Percentiles rank a stretch among this genome's conserved stretches.
phyloP scores from a whole-genome alignment of 129 eudicot species.

The Escallonia rubra region DNA sequence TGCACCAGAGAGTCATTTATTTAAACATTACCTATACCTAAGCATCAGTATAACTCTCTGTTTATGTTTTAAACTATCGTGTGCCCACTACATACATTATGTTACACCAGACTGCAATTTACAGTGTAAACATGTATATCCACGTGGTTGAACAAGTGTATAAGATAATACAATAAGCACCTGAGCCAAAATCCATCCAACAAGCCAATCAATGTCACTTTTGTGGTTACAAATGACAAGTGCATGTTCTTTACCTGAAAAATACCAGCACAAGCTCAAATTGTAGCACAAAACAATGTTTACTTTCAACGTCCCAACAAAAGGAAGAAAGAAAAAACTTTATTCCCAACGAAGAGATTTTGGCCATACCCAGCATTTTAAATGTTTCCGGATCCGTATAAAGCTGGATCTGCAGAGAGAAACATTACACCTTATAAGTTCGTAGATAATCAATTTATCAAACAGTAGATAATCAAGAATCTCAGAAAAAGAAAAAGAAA shows the following conservation, averaged over 20 bases:
- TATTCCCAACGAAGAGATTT: constrained; percentile 3
- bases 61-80: no score
- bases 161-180: constrained; percentile 25
- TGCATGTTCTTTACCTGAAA: constrained; percentile 92
- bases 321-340: constrained; percentile 7
- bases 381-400: constrained; percentile 71
- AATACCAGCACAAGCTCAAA: constrained; percentile 10
- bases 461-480: background rate
- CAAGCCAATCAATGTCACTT: constrained; percentile 98
- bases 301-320: background rate
- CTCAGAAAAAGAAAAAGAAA: background rate
- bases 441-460: background rate
- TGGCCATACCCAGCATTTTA: constrained; percentile 67
- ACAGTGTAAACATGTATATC: background rate
- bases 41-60: no score
- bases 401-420: constrained; percentile 58
- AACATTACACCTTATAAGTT: background rate
- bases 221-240: constrained; percentile 80
- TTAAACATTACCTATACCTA: background rate
- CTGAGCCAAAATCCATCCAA: constrained; percentile 98
- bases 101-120: background rate
- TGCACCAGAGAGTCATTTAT: background rate
- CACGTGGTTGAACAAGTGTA: background rate
- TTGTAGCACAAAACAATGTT: background rate
- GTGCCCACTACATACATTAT: no score